Evolutionary conservation across 441 rosid genomes (phyloP).

Genomic region (Heliophila coronopifolia): DNA sequence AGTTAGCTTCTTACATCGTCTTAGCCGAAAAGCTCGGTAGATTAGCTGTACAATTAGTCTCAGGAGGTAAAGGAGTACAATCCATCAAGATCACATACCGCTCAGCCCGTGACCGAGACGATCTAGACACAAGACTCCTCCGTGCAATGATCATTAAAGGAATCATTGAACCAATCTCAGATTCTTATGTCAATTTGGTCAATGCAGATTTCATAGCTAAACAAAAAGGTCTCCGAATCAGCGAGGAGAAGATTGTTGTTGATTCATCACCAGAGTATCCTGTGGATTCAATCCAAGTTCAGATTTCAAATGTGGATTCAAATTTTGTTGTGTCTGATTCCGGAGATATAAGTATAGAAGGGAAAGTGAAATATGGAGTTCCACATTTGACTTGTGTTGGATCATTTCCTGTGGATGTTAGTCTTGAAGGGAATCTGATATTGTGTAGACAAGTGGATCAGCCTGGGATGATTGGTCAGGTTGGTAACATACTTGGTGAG

Average conservation of each 20-base stretch:
- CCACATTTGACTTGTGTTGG: slow-evolving; percentile 52
- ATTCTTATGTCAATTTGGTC: slow-evolving; percentile 48
- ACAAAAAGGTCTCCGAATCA: slow-evolving; percentile 54
- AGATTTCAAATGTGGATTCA: slow-evolving; percentile 43
- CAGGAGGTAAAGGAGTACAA: slow-evolving; percentile 52
- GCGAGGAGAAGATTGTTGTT: slow-evolving; percentile 43
- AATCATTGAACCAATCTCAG: slow-evolving; percentile 58
- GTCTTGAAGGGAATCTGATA: slow-evolving; percentile 59
- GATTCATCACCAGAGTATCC: slow-evolving; percentile 48
- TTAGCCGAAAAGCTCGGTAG: slow-evolving; percentile 64
- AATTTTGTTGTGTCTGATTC: slow-evolving; percentile 45
- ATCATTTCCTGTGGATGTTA: slow-evolving; percentile 50
- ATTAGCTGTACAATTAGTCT: slow-evolving; percentile 52
- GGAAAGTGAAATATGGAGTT: slow-evolving; percentile 47
- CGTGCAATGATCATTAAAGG: slow-evolving; percentile 67
- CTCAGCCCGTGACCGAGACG: slow-evolving; percentile 49
- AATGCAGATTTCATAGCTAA: slow-evolving; percentile 63
- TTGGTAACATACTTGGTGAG: slow-evolving; percentile 52
- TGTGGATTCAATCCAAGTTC: slow-evolving; percentile 47
- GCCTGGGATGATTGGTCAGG: slow-evolving; percentile 65
- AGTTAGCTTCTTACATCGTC: slow-evolving; percentile 49
- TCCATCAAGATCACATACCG: slow-evolving; percentile 43
- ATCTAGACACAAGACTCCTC: slow-evolving; percentile 59
- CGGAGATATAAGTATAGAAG: slow-evolving; percentile 54
- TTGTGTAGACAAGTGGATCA: slow-evolving; percentile 60